These are phyloP conservation scores for Talaromyces sp. DNA, from an alignment of 2,329 filamentous ascomycete species.

Conservation along the genomic window DNA sequence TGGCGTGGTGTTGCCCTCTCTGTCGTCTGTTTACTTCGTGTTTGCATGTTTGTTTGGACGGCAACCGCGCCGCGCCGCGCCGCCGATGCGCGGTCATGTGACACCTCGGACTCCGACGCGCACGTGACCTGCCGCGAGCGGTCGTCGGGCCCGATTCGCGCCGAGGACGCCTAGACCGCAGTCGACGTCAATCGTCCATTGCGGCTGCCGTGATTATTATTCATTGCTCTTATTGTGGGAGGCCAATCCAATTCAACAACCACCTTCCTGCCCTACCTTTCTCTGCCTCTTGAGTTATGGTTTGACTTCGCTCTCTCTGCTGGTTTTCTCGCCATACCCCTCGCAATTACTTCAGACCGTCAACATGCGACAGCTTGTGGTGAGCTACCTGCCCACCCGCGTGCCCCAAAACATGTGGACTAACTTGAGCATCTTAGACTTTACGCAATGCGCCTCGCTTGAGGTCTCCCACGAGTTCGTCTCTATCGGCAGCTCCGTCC, in stretches of 20 bases:
- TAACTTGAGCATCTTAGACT: not conserved
- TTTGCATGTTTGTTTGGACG: not conserved
- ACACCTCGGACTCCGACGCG: not conserved
- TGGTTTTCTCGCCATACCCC: constrained; percentile 8
- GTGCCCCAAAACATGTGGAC: not conserved
- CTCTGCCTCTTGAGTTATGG: not conserved
- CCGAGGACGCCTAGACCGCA: not conserved
- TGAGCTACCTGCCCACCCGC: constrained; percentile 13
- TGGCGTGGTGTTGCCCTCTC: not conserved
- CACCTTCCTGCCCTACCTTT: not conserved
- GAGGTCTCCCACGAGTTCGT: not conserved
- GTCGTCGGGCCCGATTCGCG: not conserved
- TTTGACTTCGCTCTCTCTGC: not conserved
- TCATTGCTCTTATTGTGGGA: not conserved
- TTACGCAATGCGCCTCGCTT: not conserved
- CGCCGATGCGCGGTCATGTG: not conserved
- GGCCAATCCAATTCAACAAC: not conserved
- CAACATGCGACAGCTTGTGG: constrained; percentile 27
- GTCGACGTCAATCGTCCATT: not conserved
- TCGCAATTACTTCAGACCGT: constrained; percentile 15
- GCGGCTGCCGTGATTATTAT: not conserved
- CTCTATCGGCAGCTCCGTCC: not conserved
- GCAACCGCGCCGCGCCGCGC: not conserved
- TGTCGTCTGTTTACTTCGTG: not conserved
- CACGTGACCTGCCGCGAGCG: not conserved